A percentile compares a stretch with the other conserved stretches of the same genome.
phyloP scores from a whole-genome alignment of 169 alveolate genomes.

The Haemoproteus tartakovskyi region DNA sequence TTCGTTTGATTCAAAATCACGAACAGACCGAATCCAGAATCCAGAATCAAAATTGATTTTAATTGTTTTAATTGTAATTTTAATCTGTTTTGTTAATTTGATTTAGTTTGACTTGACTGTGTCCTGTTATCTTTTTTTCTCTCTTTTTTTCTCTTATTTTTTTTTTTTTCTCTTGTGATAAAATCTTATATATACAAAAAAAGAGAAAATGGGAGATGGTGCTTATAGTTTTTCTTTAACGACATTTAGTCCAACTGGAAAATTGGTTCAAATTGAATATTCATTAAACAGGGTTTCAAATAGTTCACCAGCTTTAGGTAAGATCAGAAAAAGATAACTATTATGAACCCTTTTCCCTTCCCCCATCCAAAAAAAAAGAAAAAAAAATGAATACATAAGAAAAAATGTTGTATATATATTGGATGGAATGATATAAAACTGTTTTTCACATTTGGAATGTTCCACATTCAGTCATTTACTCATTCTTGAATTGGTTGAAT shows the following conservation, averaged over 20 bases:
- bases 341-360: not conserved
- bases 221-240: slow-evolving; percentile 92
- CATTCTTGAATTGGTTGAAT: no score
- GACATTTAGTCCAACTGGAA: slow-evolving; percentile 95
- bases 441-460: no score
- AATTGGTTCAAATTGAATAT: slow-evolving; percentile 95
- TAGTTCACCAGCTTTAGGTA: slow-evolving; percentile 94
- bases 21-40: no score
- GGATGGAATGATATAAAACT: no score
- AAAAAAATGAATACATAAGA: no score
- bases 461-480: no score
- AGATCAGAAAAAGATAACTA: slow-evolving; percentile 7
- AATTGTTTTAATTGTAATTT: no score
- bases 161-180: not conserved
- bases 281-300: slow-evolving; percentile 95
- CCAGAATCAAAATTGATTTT: no score
- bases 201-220: slow-evolving; percentile 79
- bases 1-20: no score
- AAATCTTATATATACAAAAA: no score
- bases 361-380: not conserved
- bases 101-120: slow-evolving; percentile 1
- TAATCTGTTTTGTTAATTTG: no score
- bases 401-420: no score
- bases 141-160: not conserved
- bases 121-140: not conserved